Base-by-base conservation (phyloP, 805 yeast genomes). In the Candida andamanensis region DNA sequence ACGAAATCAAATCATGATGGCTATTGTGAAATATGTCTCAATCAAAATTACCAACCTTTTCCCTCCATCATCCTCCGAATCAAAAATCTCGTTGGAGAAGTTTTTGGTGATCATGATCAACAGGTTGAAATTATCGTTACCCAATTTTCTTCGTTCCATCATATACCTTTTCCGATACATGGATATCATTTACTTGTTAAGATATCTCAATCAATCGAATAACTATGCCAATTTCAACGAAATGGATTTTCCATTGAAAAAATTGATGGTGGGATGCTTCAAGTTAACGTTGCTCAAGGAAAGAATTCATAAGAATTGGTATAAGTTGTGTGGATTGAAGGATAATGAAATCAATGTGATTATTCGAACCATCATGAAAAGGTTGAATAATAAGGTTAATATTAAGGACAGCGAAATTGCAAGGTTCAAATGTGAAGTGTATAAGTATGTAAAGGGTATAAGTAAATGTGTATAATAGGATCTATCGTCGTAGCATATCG, bases 151-250 rank as follows among this genome's bases (percentile, higher is more conserved):
- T 55, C 62, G 59, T 36, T 64, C 69, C 4, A 50, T 58, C 24
- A 60, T 66, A 17, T 65, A 65, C 40, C 49, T 66, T 28, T 66
- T 66, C 50, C 52, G 72, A 32, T 66, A 66, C 43, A 66, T 66
- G 70, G 71, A 66, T 41, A 62, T 66, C 26, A 58, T 66, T 30
- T 66, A 66, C 45, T 54, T 66, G 34, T 57, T 66, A 37, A 47
- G 72, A 33, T 66, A 66, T 40, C 56, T 66, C 35, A 66, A 66
- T 39, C 72, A 66, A 42, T 58, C 68, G 17, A 66, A 66, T 40
- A 66, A 66, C 39, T 61, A 54, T 37, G 69, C 66, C 19, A 62
- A 59, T 42, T 62, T 59, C 44, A 63, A 54, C 27, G 67, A 60
- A 19, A 65, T 65, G 72, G 69, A 62, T 20, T 64, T 58, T 44